Base-by-base conservation (phyloP, 768 basidiomycete species). In the Phlebiopsis gigantea region DNA sequence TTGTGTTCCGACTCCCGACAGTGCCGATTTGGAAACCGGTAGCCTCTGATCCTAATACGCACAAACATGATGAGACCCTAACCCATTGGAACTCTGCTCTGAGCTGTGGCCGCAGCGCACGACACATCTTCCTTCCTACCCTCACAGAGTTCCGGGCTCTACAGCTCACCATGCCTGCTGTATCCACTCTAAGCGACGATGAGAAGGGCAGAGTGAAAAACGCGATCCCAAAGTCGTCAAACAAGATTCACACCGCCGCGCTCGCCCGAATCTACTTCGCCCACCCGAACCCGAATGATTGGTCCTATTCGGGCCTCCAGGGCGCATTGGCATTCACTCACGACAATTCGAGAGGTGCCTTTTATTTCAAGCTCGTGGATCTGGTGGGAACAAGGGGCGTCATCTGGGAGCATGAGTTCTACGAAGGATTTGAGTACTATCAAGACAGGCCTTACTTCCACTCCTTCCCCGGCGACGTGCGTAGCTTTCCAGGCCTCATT, bases 391-490 rank as follows among this genome's bases (percentile, higher is more conserved):
- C 90, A 3, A 74, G 93, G 53, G 93, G 93, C 4, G 81, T 94
- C 21, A 83, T 93, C 43, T 99, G 96, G 96, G 85, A 93, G 57
- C 91, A 97, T 62, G 93, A 96, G 69, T 71, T 98, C 4, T 96
- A 93, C 63, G 77, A 87, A 24, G 84, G 83, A 29, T 81, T 96
- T 61, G 83, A 89, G 56, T 92, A 93, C 67, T 74, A 81, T 39
- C 79, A 88, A 65, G 96, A 98, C 68, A 77, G 93, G 58, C 79
- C 87, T 1, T 95, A 87, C 80, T 97, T 98, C 66, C 91, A 96
- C 73, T 86, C 93, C 0, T 98, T 97, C 70, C 77, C 86, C 2
- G 88, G 91, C 51, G 95, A 99, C 75, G 95, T 96, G 66, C 72
- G 94, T 80, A n/a, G 5, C 30, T 17, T 24, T n/a, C 10, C 1